Evolutionary conservation across 2,329 filamentous ascomycete species (phyloP).

Genomic region (Colletotrichum orbiculare): DNA sequence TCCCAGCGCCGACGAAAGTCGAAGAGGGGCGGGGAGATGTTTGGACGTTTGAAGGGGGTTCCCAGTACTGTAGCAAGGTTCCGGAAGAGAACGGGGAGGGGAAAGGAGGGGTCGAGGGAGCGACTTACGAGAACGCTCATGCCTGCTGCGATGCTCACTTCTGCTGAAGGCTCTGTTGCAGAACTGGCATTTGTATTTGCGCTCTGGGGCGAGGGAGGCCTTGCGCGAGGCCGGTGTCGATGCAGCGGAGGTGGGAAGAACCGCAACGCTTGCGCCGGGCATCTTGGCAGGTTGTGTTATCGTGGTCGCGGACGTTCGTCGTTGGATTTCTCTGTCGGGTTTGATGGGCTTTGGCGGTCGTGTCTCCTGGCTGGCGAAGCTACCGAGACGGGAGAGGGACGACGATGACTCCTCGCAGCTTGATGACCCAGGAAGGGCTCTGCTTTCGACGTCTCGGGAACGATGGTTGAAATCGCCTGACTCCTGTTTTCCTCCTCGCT

Average conservation of each 20-base stretch:
- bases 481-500: conserved; percentile 58
- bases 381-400: conserved; percentile 39
- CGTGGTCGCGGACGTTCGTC: conserved; percentile 35
- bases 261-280: conserved; percentile 77
- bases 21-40: conserved; percentile 19
- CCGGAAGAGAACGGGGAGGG: conserved; percentile 21
- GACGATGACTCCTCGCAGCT: conserved; percentile 41
- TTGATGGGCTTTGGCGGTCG: conserved; percentile 36
- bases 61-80: conserved; percentile 23
- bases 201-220: conserved; percentile 82
- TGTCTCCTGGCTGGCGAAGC: conserved; percentile 35
- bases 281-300: conserved; percentile 62
- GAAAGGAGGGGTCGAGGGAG: conserved; percentile 25
- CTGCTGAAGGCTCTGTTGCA: conserved; percentile 97
- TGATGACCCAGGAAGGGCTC: conserved; percentile 42
- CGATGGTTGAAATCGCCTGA: conserved; percentile 70
- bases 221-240: conserved; percentile 81
- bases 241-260: conserved; percentile 70
- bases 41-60: conserved; percentile 18
- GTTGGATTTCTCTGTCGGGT: conserved; percentile 38
- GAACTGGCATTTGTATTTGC: conserved; percentile 99
- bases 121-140: conserved; percentile 96
- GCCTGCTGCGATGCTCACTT: conserved; percentile 95
- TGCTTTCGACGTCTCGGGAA: conserved; percentile 51
- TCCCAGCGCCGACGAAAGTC: not conserved